Evolutionary conservation across 768 basidiomycete species (phyloP).

Genomic region (Daedalea quercina): DNA sequence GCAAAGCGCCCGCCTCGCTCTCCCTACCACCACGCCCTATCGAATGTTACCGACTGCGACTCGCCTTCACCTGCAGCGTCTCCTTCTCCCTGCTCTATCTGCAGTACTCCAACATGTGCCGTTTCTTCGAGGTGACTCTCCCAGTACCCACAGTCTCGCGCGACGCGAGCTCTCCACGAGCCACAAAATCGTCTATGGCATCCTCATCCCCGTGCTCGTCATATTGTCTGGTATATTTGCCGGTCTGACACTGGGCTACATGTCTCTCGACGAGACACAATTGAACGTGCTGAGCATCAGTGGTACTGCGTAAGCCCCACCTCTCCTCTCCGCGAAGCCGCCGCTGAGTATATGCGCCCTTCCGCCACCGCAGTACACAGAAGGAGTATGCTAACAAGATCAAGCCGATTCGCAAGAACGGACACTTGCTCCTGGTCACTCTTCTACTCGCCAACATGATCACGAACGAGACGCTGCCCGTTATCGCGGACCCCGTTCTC

Average conservation of each 20-base stretch:
- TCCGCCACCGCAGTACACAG: constrained; percentile 51
- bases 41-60: constrained; percentile 23
- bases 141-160: constrained; percentile 19
- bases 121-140: constrained; percentile 1
- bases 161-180: constrained; percentile 23
- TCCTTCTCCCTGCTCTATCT: constrained; percentile 20
- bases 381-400: constrained; percentile 78
- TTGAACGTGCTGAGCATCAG: constrained; percentile 81
- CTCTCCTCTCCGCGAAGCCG: not conserved
- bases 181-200: constrained; percentile 34
- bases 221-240: constrained; percentile 82
- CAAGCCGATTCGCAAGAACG: constrained; percentile 78
- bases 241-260: constrained; percentile 87
- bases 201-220: constrained; percentile 81
- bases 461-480: constrained; percentile 80
- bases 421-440: constrained; percentile 77
- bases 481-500: constrained; percentile 74
- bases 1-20: constrained; percentile 4
- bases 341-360: constrained; percentile 1
- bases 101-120: constrained; percentile 21
- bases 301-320: constrained; percentile 63
- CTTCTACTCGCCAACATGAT: constrained; percentile 88
- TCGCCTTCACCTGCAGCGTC: constrained; percentile 14
- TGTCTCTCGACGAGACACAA: constrained; percentile 91
- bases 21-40: constrained; percentile 10